Evolutionary conservation across 169 alveolate species (phyloP), one percentile per base, ranked within the genome.

Genomic region (Cryptosporidium viatorum): DNA sequence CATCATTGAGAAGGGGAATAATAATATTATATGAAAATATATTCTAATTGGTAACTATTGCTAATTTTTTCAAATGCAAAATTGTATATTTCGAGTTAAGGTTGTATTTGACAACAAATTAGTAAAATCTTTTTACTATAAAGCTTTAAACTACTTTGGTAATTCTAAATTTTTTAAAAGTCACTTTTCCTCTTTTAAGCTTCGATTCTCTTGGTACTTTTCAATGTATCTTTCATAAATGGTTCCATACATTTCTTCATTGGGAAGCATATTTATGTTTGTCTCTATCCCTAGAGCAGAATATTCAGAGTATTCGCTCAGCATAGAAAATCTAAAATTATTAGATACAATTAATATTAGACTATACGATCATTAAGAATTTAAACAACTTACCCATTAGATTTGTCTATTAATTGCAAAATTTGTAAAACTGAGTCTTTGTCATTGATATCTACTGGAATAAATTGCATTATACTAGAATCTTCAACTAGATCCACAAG

Each of bases 361-460:
- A 9, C 9, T 68, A 33, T 48, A 3, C 21, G 21, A 59, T 41
- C 14, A 59, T 59, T 59, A 3, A 26, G 69, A 59, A 59, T 59
- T 48, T 86, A 85, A 31, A 87, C 70, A 43, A 94, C 92, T 91
- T 91, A 96, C 55, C 98, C 98, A 68, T 92, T 95, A 26, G 97
- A 93, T 58, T 92, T 92, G 73, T 96, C 98, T 2, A 95, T 80
- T 41, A 93, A 55, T 59, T 85, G 85, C 23, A 96, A 70, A 31
- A 96, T 70, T 65, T 93, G 91, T 48, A 93, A 89, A 84, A 96
- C 91, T 21, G 96, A 93, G 69, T 91, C 86, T 62, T 93, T 93
- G 71, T 94, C 95, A 71, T 92, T 95, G 65, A 96, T 94, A 84
- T 96, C 98, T 52, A 96, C 85, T 2, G 97, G 92, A 18, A 95